Base-by-base conservation (phyloP, 495 filamentous ascomycete genomes). In the Staphylotrichum tortipilum region DNA sequence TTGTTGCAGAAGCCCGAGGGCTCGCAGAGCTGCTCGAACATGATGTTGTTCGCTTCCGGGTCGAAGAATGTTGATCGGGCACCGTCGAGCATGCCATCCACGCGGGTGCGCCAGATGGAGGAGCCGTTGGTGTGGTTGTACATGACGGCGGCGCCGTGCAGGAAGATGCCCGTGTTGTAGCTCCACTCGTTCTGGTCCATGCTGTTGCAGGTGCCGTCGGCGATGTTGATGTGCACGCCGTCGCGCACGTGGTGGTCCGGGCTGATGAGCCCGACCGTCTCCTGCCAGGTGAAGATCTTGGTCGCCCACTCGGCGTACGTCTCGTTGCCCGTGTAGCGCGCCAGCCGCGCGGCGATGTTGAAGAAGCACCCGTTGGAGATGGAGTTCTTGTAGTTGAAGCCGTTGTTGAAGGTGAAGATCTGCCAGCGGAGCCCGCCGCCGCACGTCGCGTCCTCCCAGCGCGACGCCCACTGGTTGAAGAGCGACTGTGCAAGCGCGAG, bases 351-450 rank as follows among this genome's bases (percentile, higher is more conserved):
- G n/a, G 83, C 81, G n/a, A 92, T 69, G 61, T 89, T 86, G 66
- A 91, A 88, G 56, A 92, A 80, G 51, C 79, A 80, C 5, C 84
- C 86, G 63, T 88, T 88, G 31, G 84, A 83, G 41, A 88, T 82
- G 24, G 79, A 76, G 68, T 91, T 90, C 63, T 89, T 89, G 67
- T 84, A 89, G 54, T 79, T 76, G 64, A 85, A 94, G 9, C 89
- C 89, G 21, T 70, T 80, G 68, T 90, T 87, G 66, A 86, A 89
- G 8, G 78, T 72, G 66, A 80, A 88, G 50, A 94, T 84, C 68
- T 94, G 88, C 89, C 89, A 94, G 48, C 82, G 74, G 43, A 94
- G 67, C 2, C 89, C 89, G 36, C 89, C 89, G 36, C 75, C 73
- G 63, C 89, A 95, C 2, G 72, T 77, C 1, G 56, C 54, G 14